phyloP scores from a whole-genome alignment of 2,329 filamentous ascomycete species.

The Periconia sp. region DNA sequence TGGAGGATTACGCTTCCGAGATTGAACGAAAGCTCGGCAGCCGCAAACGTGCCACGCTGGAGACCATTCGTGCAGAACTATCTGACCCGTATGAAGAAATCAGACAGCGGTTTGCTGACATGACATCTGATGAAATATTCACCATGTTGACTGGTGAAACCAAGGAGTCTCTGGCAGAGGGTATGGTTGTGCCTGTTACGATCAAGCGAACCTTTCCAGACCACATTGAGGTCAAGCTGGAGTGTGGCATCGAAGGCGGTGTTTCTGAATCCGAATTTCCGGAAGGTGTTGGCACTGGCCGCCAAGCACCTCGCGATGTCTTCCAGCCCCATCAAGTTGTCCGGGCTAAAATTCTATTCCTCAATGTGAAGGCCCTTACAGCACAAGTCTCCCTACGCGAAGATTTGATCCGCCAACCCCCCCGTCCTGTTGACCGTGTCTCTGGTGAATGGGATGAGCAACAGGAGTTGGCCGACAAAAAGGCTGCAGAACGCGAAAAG shows the following conservation, averaged over 20 bases:
- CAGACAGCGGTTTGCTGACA: slow-evolving; percentile 72
- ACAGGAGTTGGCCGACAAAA: slow-evolving; percentile 76
- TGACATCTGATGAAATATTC: slow-evolving; percentile 80
- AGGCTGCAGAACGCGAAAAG: slow-evolving; percentile 79
- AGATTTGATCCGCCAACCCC: slow-evolving; percentile 72
- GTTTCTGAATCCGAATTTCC: slow-evolving; percentile 83
- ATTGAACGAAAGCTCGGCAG: slow-evolving; percentile 91
- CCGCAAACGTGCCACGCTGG: slow-evolving; percentile 90
- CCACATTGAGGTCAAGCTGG: slow-evolving; percentile 89
- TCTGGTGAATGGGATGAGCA: slow-evolving; percentile 83
- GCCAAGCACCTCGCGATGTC: slow-evolving; percentile 58
- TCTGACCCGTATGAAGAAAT: slow-evolving; percentile 94
- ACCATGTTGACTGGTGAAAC: slow-evolving; percentile 97
- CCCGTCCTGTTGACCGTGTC: slow-evolving; percentile 24
- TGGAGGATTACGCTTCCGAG: slow-evolving; percentile 97
- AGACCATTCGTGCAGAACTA: slow-evolving; percentile 92
- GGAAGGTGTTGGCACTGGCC: slow-evolving; percentile 59
- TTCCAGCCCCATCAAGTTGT: slow-evolving; percentile 81
- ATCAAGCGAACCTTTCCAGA: slow-evolving; percentile 88
- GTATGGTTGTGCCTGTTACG: slow-evolving; percentile 90
- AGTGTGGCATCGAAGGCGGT: slow-evolving; percentile 90
- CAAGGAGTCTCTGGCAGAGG: slow-evolving; percentile 75
- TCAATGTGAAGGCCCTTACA: slow-evolving; percentile 83
- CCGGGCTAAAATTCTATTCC: slow-evolving; percentile 81
- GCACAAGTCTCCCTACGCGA: slow-evolving; percentile 85